Evolutionary conservation across 192 early-diverging fungal genomes (phyloP).

Genomic region (Podila epicladia): DNA sequence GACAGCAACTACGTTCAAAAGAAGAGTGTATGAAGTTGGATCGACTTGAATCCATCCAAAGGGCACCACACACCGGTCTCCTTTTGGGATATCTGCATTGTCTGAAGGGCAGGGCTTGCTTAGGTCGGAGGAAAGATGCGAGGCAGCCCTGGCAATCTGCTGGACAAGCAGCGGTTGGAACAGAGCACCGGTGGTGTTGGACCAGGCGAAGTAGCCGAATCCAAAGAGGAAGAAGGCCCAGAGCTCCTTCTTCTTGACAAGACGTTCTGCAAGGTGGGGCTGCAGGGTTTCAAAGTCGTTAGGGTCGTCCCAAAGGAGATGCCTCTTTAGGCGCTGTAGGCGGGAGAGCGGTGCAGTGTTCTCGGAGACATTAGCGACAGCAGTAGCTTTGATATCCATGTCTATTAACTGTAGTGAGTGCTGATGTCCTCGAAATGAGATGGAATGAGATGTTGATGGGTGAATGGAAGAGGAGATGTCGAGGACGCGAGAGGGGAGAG

Average conservation of each 20-base stretch:
- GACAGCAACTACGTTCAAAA: conserved; percentile 32
- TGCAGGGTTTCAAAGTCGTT: conserved; percentile 2
- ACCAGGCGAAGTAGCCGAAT: conserved; percentile 28
- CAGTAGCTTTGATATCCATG: no score
- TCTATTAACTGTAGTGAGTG: no score
- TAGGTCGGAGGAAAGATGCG: conserved; percentile 12
- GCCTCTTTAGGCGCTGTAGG: conserved; percentile 4
- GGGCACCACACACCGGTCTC: conserved; percentile 26
- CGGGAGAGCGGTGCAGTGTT: background rate
- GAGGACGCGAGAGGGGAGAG: no score
- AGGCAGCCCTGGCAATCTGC: conserved; percentile 19
- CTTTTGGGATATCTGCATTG: conserved; percentile 16
- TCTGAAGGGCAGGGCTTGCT: conserved; percentile 15
- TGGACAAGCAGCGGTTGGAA: conserved; percentile 33
- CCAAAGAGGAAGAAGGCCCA: conserved; percentile 44
- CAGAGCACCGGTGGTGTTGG: conserved; percentile 27
- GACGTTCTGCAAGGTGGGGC: conserved; percentile 18
- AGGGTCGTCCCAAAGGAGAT: conserved; percentile 11
- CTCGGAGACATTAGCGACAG: no score
- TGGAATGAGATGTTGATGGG: no score
- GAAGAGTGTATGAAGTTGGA: conserved; percentile 35
- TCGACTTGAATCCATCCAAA: conserved; percentile 31
- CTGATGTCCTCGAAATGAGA: no score
- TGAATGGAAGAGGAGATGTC: no score
- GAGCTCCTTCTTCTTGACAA: conserved; percentile 25